Base-by-base conservation (phyloP, 2,329 filamentous ascomycete species). In the Alternaria arbusti region DNA sequence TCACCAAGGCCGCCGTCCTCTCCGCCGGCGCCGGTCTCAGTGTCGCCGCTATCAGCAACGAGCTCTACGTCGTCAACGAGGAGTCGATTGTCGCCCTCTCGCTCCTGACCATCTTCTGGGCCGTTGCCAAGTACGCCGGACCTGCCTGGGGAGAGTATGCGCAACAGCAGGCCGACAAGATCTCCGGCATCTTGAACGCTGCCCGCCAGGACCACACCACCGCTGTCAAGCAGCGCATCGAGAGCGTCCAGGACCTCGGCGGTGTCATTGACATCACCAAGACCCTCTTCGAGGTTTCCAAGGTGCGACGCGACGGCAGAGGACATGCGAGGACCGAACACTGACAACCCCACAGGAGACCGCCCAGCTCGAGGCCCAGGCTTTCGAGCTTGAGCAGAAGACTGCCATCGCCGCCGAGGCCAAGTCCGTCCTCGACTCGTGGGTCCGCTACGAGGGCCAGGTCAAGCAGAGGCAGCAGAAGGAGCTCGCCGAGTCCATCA, bases 61-160 rank as follows among this genome's bases (percentile, higher is more conserved):
- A 99, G 89, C 94, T 98, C 87, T 98, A 97, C 85, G 94, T 99
- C 82, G 88, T 99, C 85, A 99, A 99, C 86, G 96, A 99, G 88
- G 96, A 99, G 87, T 92, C 94, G 69, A 92, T 99, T 80, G 92
- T 97, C 79, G 92, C 93, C 72, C 89, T 99, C 85, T 96, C 92
- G 83, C 87, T 99, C 78, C 86, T 98, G 80, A 93, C 91, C 81
- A 92, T 98, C 80, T 99, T 97, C 91, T 91, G 87, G 79, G 93
- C 90, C 68, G 88, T 97, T 77, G 95, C 93, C 86, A 96, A 96
- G 85, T 97, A 93, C 82, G 94, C 92, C 78, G 96, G 95, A 59
- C 96, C 96, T 65, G 86, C 90, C 82, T 98, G 98, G 89, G 89
- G 86, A 81, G 89, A 95, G 83, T 99, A 96, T 93, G 95, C 96